Conservation (phyloP, 2,329 filamentous ascomycete genomes). For the Penicillium sp. region DNA sequence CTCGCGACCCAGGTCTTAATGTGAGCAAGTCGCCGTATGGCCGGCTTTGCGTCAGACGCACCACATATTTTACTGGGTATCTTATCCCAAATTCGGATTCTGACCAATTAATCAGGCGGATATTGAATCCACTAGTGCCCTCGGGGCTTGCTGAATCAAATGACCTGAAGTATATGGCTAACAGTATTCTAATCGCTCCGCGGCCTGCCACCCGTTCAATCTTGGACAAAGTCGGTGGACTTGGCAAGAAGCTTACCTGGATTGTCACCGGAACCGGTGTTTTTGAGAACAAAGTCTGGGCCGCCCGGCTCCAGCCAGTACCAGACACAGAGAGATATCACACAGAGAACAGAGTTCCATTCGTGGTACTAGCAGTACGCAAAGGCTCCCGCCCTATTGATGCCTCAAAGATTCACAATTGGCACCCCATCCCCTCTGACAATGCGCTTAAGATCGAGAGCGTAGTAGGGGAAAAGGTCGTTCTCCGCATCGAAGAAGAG, state of each 20-base stretch:
- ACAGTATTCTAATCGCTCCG: slow-evolving; percentile 88
- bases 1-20: slow-evolving; percentile 38
- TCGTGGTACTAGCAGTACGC: slow-evolving; percentile 81
- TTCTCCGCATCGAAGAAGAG: slow-evolving; percentile 80
- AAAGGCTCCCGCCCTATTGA: slow-evolving; percentile 78
- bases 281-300: slow-evolving; percentile 85
- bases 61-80: slow-evolving; percentile 91
- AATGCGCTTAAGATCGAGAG: slow-evolving; percentile 79
- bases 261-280: slow-evolving; percentile 76
- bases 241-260: slow-evolving; percentile 84
- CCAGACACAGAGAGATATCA: slow-evolving; percentile 70
- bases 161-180: slow-evolving; percentile 81
- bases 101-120: slow-evolving; percentile 67
- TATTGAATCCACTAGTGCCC: slow-evolving; percentile 66
- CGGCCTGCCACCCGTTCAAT: slow-evolving; percentile 74
- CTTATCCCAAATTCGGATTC: slow-evolving; percentile 75
- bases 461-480: slow-evolving; percentile 82
- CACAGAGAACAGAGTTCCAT: slow-evolving; percentile 77
- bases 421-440: slow-evolving; percentile 75
- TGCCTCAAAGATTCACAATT: slow-evolving; percentile 79
- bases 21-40: slow-evolving; percentile 49
- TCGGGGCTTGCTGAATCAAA: slow-evolving; percentile 63
- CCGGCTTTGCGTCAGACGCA: slow-evolving; percentile 77
- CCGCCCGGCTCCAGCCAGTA: slow-evolving; percentile 76
- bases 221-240: slow-evolving; percentile 82